These are phyloP conservation scores for Jasminum sambac DNA, from an alignment of 257 asterid genomes.

Conservation along the genomic window DNA sequence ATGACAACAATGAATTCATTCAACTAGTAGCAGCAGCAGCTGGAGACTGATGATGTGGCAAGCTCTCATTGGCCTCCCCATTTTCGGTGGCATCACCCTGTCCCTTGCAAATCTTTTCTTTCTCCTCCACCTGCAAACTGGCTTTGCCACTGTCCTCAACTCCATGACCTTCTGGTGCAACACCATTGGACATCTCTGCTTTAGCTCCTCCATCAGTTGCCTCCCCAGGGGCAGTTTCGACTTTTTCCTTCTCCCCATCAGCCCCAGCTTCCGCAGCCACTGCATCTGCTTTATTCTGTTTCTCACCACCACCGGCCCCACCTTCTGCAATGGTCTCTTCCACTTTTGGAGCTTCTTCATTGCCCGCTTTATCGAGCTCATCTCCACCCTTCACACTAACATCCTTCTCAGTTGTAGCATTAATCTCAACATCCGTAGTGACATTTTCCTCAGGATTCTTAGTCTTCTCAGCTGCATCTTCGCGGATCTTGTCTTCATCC, in stretches of 20 bases:
- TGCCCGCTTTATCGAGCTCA: constrained; percentile 21
- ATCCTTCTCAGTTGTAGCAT: constrained; percentile 5
- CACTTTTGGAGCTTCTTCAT: constrained; percentile 12
- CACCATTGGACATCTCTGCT: not conserved
- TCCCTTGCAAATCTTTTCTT: constrained; percentile 25
- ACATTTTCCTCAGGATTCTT: constrained; percentile 19
- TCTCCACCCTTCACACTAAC: constrained; percentile 17
- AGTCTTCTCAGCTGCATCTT: constrained; percentile 22
- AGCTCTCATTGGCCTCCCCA: constrained; percentile 22
- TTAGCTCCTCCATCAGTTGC: constrained; percentile 4
- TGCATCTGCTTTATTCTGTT: not conserved
- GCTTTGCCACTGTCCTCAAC: not conserved
- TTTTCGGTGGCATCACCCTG: constrained; percentile 36
- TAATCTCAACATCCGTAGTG: constrained; percentile 6
- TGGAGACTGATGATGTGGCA: not conserved
- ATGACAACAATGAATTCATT: constrained; percentile 3
- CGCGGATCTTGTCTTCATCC: constrained; percentile 8
- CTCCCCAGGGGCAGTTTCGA: not conserved
- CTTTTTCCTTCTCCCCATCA: not conserved
- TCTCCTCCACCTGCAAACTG: constrained; percentile 15
- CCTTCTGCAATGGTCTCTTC: not conserved
- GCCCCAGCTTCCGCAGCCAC: not conserved
- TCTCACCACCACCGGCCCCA: not conserved
- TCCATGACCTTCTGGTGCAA: constrained; percentile 10
- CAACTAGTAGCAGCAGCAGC: not conserved